Conservation (phyloP, 164 flowering plant genomes). For the Saururus chinensis region DNA sequence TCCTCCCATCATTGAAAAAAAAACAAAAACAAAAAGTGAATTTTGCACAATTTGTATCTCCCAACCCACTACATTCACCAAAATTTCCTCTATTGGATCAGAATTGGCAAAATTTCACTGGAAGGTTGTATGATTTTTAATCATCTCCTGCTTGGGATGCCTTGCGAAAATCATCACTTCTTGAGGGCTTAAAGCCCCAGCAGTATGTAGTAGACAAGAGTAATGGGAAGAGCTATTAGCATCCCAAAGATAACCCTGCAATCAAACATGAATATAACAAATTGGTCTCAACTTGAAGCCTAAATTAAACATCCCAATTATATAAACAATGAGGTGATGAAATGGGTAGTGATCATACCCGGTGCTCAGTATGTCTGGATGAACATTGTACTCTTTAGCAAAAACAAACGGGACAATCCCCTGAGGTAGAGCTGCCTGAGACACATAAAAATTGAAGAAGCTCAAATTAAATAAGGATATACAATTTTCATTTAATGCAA, state of each 20-base stretch:
- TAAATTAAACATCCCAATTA: background rate
- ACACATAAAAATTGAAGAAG: background rate
- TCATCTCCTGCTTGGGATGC: background rate
- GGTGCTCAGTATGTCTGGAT: constrained; percentile 82
- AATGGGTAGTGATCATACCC: constrained; percentile 32
- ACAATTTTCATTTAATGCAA: too few species aligned
- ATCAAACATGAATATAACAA: background rate
- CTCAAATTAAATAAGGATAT: too few species aligned
- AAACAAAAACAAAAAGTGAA: too few species aligned
- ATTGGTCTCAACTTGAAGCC: background rate
- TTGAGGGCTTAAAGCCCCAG: constrained; percentile 47
- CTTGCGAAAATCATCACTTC: background rate
- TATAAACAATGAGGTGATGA: background rate
- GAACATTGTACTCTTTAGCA: constrained; percentile 88
- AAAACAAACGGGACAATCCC: constrained; percentile 93
- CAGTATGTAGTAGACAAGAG: constrained; percentile 86
- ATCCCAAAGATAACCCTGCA: constrained; percentile 96
- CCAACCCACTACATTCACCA: too few species aligned
- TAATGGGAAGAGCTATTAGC: constrained; percentile 92
- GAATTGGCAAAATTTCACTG: too few species aligned
- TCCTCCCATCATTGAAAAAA: too few species aligned
- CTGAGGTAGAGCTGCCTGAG: constrained; percentile 90
- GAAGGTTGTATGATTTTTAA: too few species aligned
- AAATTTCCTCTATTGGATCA: too few species aligned
- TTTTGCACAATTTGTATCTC: too few species aligned